Evolutionary conservation across 2,329 filamentous ascomycete genomes (phyloP), one percentile per base, ranked within the genome.

Genomic region (Cercospora sesami): DNA sequence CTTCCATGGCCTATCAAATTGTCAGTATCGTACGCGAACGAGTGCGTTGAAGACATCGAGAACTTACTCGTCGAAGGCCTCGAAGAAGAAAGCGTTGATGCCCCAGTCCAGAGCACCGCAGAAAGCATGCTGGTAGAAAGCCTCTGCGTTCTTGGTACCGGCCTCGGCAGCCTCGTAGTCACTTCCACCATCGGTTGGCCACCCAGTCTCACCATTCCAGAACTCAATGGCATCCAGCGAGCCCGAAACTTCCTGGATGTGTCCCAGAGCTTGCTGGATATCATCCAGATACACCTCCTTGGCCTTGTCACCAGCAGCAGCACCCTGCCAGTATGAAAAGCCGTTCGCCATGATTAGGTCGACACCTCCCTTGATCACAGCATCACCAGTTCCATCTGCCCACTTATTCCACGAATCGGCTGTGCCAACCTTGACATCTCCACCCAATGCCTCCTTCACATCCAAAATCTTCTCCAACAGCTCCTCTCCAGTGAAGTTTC

Each of bases 341-440:
- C 87, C 90, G 76, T 92, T 91, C 77, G 86, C 83, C 69, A 92
- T 81, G 66, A 89, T 80, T 67, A 91, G 83, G 65, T 86, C 86
- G 62, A 90, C 87, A 62, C 84, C 86, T 58, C 84, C 84, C 63
- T 79, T 78, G 74, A 91, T 86, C 71, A 91, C 81, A 14, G 86
- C 82, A 77, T 91, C 86, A 45, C 86, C 89, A 28, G 89, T 90
- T 45, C 89, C 89, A 76, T 91, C 89, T 58, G 86, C 83, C 75
- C 84, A 89, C 79, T 90, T 90, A 81, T 91, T 91, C 90, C 90
- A 92, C 76, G 84, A 87, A 79, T 92, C 90, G 7, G 89, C 90
- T 10, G 88, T 91, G 61, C 90, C 89, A 55, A 91, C 83, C 72
- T 84, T 86, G 73, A 88, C 81, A 45, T 80, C 80, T 28, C 77